Percentiles rank a stretch among this genome's conserved stretches.
Evolutionary conservation across 345 rosid species (phyloP).

Genomic region (Arabis hirsuta): DNA sequence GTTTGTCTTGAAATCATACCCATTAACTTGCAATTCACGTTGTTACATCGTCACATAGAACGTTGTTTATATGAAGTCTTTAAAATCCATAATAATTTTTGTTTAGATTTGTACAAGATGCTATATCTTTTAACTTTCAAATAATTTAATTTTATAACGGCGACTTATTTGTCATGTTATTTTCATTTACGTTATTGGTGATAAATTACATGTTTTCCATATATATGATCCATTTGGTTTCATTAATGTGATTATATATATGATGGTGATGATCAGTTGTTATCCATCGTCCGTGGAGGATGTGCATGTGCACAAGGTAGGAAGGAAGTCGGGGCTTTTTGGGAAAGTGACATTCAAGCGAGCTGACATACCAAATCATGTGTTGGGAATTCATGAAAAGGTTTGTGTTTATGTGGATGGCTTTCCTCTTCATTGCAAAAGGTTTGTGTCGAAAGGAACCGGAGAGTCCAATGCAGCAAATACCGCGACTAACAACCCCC

Average conservation of each 20-base stretch:
- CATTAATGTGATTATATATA: not conserved
- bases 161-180: not conserved
- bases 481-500: not conserved
- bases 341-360: constrained; percentile 16
- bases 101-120: too few species aligned
- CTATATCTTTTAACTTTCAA: too few species aligned
- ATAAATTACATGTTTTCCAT: not conserved
- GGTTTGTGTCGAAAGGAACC: not conserved
- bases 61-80: not conserved
- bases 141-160: too few species aligned
- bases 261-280: constrained; percentile 11
- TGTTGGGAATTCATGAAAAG: not conserved
- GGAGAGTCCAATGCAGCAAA: not conserved
- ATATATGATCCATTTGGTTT: not conserved
- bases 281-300: not conserved
- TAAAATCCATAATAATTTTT: too few species aligned
- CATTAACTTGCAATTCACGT: not conserved
- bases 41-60: not conserved
- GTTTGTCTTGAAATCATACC: not conserved
- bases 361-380: not conserved
- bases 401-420: not conserved
- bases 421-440: not conserved
- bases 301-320: not conserved
- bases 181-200: not conserved
- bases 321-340: not conserved